phyloP scores from a whole-genome alignment of 768 basidiomycete genomes.

The Asterophora lycoperdoides region DNA sequence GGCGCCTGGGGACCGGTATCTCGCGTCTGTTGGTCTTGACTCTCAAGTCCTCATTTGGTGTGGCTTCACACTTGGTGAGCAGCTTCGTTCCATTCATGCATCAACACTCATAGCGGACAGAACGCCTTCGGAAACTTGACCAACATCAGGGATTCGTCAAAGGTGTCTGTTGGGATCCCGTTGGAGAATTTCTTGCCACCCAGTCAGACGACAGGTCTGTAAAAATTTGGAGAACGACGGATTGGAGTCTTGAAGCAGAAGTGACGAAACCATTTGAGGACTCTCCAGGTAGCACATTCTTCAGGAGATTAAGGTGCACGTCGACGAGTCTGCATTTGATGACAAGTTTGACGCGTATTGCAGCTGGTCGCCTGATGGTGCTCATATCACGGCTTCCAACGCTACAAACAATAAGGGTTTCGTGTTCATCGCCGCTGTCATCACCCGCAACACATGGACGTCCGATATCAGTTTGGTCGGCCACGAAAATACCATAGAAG shows the following conservation, averaged over 20 bases:
- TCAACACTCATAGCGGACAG: constrained; percentile 35
- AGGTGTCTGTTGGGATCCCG: constrained; percentile 98
- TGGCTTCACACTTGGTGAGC: constrained; percentile 78
- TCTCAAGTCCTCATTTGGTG: constrained; percentile 92
- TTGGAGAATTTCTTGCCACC: constrained; percentile 96
- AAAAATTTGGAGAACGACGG: constrained; percentile 93
- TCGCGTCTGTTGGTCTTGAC: constrained; percentile 93
- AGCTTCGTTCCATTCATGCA: constrained; percentile 17
- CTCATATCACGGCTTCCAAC: constrained; percentile 95
- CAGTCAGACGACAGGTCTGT: constrained; percentile 95
- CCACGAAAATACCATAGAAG: constrained; percentile 95
- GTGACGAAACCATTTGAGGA: constrained; percentile 89
- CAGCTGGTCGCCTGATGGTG: constrained; percentile 99
- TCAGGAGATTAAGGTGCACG: constrained; percentile 76
- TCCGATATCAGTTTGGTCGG: constrained; percentile 93
- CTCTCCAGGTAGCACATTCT: constrained; percentile 93
- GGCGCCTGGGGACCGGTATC: constrained; percentile 87
- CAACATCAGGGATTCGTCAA: constrained; percentile 96
- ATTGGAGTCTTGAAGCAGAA: constrained; percentile 84
- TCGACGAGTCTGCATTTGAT: neutral
- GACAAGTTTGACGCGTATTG: neutral
- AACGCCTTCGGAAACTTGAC: constrained; percentile 78
- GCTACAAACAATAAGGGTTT: constrained; percentile 95
- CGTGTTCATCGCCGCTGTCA: constrained; percentile 96
- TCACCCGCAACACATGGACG: constrained; percentile 84